Evolutionary conservation across 176 grass and related monocot genomes (phyloP), one percentile per base, ranked within the genome.

Genomic region (Carex myosuroides): DNA sequence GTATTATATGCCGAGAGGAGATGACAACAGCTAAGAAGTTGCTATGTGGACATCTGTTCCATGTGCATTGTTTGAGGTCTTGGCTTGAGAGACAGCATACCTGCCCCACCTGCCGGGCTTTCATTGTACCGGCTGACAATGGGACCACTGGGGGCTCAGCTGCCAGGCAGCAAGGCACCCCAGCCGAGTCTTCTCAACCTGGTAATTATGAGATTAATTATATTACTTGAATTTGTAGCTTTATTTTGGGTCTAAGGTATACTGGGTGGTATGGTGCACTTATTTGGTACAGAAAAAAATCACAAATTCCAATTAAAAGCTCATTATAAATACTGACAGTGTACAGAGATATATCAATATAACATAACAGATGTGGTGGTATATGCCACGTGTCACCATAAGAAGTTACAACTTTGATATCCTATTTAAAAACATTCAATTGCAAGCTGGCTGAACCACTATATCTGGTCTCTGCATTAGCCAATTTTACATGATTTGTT

Each of bases 1-100:
- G 96, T 82, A 98, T 98, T 76, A 98, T 98, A 89, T 98, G 96
- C 80, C 92, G 96, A 61, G 96, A 98, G 68, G 96, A 98, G 81
- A 98, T 98, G 96, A 89, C 92, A 13, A 87, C 88, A 70, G 96
- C 91, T 58, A 98, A 98, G 71, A 98, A 93, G 73, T 85, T 98
- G 71, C 83, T 92, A 32, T 98, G 96, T 81, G 96, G 96, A 70
- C 96, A 98, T 84, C 85, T 98, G 81, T 98, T 98, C 73, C 96
- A 98, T 87, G 89, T 98, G 14, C 93, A 94, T 86, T 98, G 96
- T 73, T 76, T 98, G 56, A 94, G 96, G 70, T 98, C 96, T 69
- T 98, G 96, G 96, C 80, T 98, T 39, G 91, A 98, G 79, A 86
- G 96, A 44, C 93, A 98, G 60, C 96, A 98, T 65, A 95, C 89